phyloP scores from a whole-genome alignment of 495 filamentous ascomycete genomes.

The Aspergillus sclerotioniger region DNA sequence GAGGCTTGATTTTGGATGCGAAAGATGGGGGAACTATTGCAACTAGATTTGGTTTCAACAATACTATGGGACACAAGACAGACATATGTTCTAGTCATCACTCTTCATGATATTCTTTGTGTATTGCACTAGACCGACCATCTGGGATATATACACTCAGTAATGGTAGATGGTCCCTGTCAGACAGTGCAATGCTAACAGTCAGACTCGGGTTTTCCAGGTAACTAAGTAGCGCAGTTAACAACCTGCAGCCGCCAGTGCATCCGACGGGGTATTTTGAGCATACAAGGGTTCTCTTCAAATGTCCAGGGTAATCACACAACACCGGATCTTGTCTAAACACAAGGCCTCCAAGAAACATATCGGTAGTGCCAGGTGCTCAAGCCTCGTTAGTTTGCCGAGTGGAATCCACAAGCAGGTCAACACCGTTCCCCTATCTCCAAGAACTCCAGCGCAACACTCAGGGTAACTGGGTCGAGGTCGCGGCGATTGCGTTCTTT shows the following conservation, averaged over 20 bases:
- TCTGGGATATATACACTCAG: neutral
- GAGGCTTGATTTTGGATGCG: neutral
- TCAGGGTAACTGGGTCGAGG: conserved; percentile 36
- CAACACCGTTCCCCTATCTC: conserved; percentile 27
- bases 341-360: too few relatives aligned
- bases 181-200: neutral
- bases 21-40: neutral
- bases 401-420: neutral
- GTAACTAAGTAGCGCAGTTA: neutral
- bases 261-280: too few relatives aligned
- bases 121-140: neutral
- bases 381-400: neutral
- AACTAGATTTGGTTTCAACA: neutral
- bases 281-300: too few relatives aligned
- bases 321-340: too few relatives aligned
- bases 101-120: neutral
- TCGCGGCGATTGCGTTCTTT: conserved; percentile 9
- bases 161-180: neutral
- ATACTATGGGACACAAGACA: neutral
- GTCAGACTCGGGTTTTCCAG: too few relatives aligned
- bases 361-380: too few relatives aligned
- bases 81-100: neutral
- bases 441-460: conserved; percentile 40
- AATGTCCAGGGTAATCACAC: too few relatives aligned
- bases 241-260: too few relatives aligned